Conservation (phyloP, 768 basidiomycete genomes). For the Mycena maculata region DNA sequence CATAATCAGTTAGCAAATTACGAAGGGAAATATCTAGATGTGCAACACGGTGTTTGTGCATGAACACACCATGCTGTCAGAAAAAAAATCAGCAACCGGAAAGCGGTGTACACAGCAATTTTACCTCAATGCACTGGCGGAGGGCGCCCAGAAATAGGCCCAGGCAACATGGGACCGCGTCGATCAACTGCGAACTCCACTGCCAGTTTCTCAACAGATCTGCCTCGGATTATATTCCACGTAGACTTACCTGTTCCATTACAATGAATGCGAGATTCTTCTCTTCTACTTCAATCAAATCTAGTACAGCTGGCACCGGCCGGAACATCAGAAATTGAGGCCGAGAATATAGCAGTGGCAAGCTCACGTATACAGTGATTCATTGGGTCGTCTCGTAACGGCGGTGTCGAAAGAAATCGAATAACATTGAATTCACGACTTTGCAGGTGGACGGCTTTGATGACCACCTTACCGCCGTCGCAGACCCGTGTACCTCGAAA, state of each 20-base stretch:
- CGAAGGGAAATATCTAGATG: constrained; percentile 80
- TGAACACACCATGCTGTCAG: constrained; percentile 71
- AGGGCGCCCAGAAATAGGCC: constrained; percentile 65
- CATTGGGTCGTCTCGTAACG: constrained; percentile 67
- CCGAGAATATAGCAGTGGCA: constrained; percentile 9
- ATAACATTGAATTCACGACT: constrained; percentile 76
- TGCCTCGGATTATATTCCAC: neutral
- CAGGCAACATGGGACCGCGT: constrained; percentile 62
- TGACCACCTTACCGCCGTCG: constrained; percentile 66
- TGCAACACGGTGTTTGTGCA: constrained; percentile 73
- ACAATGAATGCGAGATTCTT: constrained; percentile 75
- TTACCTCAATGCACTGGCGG: constrained; percentile 77
- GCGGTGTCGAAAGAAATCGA: constrained; percentile 63
- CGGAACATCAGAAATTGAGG: constrained; percentile 23
- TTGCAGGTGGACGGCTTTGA: constrained; percentile 73
- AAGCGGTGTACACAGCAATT: constrained; percentile 12
- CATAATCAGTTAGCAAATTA: constrained; percentile 75
- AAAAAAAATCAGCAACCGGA: neutral
- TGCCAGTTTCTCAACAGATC: constrained; percentile 42
- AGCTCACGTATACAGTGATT: constrained; percentile 83
- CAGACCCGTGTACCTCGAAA: constrained; percentile 71
- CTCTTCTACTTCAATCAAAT: constrained; percentile 64
- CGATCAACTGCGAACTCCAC: constrained; percentile 76
- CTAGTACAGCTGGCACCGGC: constrained; percentile 65
- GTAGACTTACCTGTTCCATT: constrained; percentile 61